These are phyloP conservation scores for Dillenia turbinata DNA, from an alignment of 164 flowering plant genomes.

Conservation along the genomic window DNA sequence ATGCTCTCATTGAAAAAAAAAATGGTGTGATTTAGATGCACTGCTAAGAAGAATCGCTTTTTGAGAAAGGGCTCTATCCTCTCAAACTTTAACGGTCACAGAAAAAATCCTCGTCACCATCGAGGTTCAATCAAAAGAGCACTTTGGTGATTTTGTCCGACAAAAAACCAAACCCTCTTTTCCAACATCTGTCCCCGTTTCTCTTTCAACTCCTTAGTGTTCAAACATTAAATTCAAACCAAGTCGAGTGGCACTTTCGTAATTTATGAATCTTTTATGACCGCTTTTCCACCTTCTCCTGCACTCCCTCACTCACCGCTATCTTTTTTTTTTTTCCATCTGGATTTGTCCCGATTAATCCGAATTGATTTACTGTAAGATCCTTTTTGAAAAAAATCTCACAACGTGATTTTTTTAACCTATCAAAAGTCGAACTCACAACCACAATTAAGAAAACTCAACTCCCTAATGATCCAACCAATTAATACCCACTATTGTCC, in stretches of 20 bases:
- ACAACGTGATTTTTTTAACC: too few species aligned
- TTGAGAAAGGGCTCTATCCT: neutral
- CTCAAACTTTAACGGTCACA: slow-evolving; percentile 26
- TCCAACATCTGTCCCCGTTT: slow-evolving; percentile 49
- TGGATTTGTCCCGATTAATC: too few species aligned
- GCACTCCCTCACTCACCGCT: slow-evolving; percentile 6
- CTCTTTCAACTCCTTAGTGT: slow-evolving; percentile 35
- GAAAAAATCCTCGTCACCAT: slow-evolving; percentile 17
- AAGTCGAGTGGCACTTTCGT: slow-evolving; percentile 40
- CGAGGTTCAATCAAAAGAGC: slow-evolving; percentile 32
- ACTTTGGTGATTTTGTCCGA: slow-evolving; percentile 40
- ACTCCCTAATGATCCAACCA: too few species aligned
- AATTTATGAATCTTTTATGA: slow-evolving; percentile 11
- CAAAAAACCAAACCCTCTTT: slow-evolving; percentile 38
- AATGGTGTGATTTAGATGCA: too few species aligned
- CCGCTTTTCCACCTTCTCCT: slow-evolving; percentile 7
- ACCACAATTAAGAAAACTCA: too few species aligned
- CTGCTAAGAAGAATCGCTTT: too few species aligned
- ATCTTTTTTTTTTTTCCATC: too few species aligned
- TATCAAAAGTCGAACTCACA: too few species aligned
- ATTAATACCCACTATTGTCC: too few species aligned
- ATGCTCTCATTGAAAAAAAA: too few species aligned
- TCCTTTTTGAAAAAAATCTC: too few species aligned
- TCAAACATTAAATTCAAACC: slow-evolving; percentile 21
- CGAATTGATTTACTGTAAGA: too few species aligned